Percentiles rank a stretch among this genome's conserved stretches.
phyloP scores from a whole-genome alignment of 805 yeast species.

The Saccharomycopsis schoenii region DNA sequence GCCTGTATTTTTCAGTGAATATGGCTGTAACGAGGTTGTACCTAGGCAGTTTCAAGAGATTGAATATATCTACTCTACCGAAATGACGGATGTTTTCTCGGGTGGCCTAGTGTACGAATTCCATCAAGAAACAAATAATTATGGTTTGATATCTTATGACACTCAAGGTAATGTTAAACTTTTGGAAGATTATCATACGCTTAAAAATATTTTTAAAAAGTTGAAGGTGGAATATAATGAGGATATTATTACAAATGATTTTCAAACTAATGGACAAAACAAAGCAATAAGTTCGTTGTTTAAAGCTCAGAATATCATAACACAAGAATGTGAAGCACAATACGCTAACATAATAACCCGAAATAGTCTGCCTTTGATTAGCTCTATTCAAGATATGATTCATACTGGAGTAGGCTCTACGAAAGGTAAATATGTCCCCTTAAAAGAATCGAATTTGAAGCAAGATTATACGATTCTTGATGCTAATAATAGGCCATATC shows the following conservation, averaged over 20 bases:
- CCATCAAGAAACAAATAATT: slow-evolving; percentile 68
- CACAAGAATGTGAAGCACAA: slow-evolving; percentile 25
- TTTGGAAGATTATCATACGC: slow-evolving; percentile 38
- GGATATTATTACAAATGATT: slow-evolving; percentile 21
- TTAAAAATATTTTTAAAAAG: slow-evolving; percentile 36
- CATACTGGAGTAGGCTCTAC: slow-evolving; percentile 37
- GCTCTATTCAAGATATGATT: slow-evolving; percentile 26
- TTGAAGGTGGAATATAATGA: slow-evolving; percentile 26
- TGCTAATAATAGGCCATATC: slow-evolving; percentile 30
- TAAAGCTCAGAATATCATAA: not conserved
- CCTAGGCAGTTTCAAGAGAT: slow-evolving; percentile 80
- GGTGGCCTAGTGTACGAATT: slow-evolving; percentile 84
- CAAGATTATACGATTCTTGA: slow-evolving; percentile 35
- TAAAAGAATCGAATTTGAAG: slow-evolving; percentile 34
- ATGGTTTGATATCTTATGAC: slow-evolving; percentile 58
- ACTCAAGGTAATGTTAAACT: slow-evolving; percentile 32
- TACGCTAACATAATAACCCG: slow-evolving; percentile 32
- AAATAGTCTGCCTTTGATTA: slow-evolving; percentile 33
- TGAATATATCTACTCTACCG: slow-evolving; percentile 51
- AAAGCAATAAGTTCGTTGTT: not conserved
- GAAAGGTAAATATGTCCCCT: slow-evolving; percentile 40
- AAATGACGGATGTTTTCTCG: slow-evolving; percentile 67
- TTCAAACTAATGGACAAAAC: slow-evolving; percentile 20
- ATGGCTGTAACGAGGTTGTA: slow-evolving; percentile 75
- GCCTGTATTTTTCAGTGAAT: slow-evolving; percentile 86